A percentile compares a stretch with the other conserved stretches of the same genome.
Conservation (phyloP, 805 yeast genomes). For the Komagataella kurtzmanii region DNA sequence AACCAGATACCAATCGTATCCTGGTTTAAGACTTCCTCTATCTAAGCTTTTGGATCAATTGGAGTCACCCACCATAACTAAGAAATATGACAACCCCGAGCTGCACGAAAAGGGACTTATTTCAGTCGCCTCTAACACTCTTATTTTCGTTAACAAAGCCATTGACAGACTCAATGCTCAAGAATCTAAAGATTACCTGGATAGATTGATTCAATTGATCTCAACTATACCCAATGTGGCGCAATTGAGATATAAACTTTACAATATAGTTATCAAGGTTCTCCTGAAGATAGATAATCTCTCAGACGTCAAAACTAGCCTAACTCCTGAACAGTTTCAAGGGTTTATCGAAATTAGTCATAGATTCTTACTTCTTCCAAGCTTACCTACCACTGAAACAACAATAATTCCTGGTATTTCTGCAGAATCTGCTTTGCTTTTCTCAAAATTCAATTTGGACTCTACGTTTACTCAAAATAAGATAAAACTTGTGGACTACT, state of each 20-base stretch:
- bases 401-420: conserved; percentile 53
- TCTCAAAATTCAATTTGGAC: conserved; percentile 53
- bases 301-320: not conserved
- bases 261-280: conserved; percentile 40
- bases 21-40: conserved; percentile 47
- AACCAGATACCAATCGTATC: conserved; percentile 48
- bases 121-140: not conserved
- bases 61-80: conserved; percentile 24
- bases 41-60: conserved; percentile 51
- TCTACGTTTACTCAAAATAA: conserved; percentile 37
- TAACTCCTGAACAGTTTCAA: not conserved
- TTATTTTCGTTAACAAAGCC: conserved; percentile 47
- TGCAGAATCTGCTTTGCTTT: conserved; percentile 38
- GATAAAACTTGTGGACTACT: conserved; percentile 21
- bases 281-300: conserved; percentile 17
- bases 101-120: not conserved
- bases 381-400: conserved; percentile 25
- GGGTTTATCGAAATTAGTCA: not conserved
- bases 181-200: conserved; percentile 28
- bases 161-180: conserved; percentile 33
- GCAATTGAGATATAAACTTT: conserved; percentile 36
- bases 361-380: conserved; percentile 3
- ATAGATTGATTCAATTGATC: conserved; percentile 33
- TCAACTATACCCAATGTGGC: conserved; percentile 18
- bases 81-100: not conserved